A percentile compares a stretch with the other conserved stretches of the same genome.
Evolutionary conservation across 1,284 basidiomycete genomes (phyloP).

Genomic region (Pseudozyma flocculosa): DNA sequence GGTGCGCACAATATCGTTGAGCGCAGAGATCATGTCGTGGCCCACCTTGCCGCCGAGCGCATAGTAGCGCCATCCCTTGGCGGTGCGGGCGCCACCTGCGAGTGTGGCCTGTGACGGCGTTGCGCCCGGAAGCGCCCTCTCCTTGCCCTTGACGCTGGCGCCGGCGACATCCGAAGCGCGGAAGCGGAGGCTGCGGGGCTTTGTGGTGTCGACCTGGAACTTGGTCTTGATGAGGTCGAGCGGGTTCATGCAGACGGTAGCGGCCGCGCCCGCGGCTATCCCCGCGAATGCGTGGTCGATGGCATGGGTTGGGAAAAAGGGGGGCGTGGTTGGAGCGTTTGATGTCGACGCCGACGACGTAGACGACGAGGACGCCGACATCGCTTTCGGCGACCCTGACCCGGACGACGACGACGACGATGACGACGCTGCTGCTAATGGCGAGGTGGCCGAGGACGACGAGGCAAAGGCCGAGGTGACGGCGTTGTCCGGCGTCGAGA

Average conservation of each 20-base stretch:
- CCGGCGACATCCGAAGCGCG: neutral
- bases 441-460: too few species aligned
- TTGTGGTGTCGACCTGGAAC: conserved; percentile 69
- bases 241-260: conserved; percentile 95
- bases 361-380: too few species aligned
- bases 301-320: conserved; percentile 51
- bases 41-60: conserved; percentile 57
- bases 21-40: conserved; percentile 72
- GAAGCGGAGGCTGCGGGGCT: conserved; percentile 18
- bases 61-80: conserved; percentile 29
- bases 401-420: too few species aligned
- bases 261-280: conserved; percentile 85
- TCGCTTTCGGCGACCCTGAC: too few species aligned
- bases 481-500: too few species aligned
- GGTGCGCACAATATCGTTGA: conserved; percentile 72
- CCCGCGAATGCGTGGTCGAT: conserved; percentile 90
- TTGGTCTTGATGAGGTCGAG: conserved; percentile 94
- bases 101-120: too few species aligned
- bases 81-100: conserved; percentile 4
- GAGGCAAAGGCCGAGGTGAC: too few species aligned
- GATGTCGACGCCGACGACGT: neutral
- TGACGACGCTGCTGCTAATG: too few species aligned
- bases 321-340: too few species aligned
- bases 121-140: conserved; percentile 8
- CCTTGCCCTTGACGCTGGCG: conserved; percentile 22